A percentile compares a stretch with the other conserved stretches of the same genome.
Evolutionary conservation across 208 protist species (phyloP).

Genomic region (Trichomonas vaginalis): DNA sequence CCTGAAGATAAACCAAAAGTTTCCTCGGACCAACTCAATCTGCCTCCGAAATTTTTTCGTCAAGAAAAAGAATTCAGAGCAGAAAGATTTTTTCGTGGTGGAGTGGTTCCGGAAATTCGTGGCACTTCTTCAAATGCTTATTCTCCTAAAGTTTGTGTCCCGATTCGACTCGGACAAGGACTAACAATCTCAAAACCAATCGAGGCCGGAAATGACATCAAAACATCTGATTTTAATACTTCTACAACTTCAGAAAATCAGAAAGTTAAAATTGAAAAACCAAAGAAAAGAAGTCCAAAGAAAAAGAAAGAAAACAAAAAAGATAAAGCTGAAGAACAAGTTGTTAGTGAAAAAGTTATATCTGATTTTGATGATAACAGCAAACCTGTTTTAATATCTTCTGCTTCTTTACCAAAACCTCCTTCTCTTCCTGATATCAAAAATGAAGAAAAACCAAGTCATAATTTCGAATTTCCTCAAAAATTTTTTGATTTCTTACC

Average conservation of each 20-base stretch:
- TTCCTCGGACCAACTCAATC: neutral
- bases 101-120: neutral
- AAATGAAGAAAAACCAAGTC: neutral
- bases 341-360: neutral
- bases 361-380: neutral
- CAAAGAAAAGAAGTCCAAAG: neutral
- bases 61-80: neutral
- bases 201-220: neutral
- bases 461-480: neutral
- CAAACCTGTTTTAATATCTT: neutral
- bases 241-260: neutral
- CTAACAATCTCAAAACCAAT: neutral
- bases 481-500: neutral
- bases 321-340: neutral
- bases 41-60: neutral
- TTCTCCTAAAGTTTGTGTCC: neutral
- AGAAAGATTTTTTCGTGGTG: neutral
- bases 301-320: neutral
- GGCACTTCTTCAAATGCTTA: neutral
- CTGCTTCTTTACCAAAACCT: neutral
- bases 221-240: neutral
- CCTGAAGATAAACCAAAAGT: neutral
- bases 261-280: neutral
- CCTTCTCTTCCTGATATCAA: neutral
- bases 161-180: neutral